Conservation (phyloP, 192 early-diverging fungal genomes). For the Backusella sp. region DNA sequence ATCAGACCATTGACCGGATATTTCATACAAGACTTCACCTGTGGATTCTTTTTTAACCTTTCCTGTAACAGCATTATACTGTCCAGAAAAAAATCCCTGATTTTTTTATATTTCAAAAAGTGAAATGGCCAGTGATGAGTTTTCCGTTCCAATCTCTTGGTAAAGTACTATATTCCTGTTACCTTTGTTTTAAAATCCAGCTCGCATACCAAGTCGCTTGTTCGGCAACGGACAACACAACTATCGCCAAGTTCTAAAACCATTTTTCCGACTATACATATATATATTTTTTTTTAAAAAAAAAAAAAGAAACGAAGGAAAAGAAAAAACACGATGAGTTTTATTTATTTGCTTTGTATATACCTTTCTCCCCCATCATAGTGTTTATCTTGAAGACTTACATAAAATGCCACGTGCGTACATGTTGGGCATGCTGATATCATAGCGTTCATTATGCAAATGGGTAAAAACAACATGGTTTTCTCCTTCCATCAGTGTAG, state of each 20-base stretch:
- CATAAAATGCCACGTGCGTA: conserved; percentile 82
- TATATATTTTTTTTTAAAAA: conserved; percentile 1
- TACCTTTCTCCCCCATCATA: not conserved
- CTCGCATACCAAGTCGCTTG: conserved; percentile 76
- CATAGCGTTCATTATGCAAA: conserved; percentile 72
- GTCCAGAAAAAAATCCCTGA: conserved; percentile 77
- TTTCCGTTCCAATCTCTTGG: not conserved
- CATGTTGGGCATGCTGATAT: conserved; percentile 86
- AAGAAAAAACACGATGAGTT: not conserved
- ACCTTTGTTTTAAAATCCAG: conserved; percentile 93
- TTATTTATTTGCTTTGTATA: not conserved
- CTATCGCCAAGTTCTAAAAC: conserved; percentile 87
- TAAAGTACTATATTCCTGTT: not conserved
- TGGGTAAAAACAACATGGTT: conserved; percentile 60
- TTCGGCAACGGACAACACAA: conserved; percentile 67
- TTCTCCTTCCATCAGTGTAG: conserved; percentile 82
- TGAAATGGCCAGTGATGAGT: not conserved
- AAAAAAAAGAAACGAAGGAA: not conserved
- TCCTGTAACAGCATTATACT: conserved; percentile 78
- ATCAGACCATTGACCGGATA: conserved; percentile 90
- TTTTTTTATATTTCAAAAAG: not conserved
- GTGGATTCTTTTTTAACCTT: conserved; percentile 82
- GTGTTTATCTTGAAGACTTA: not conserved
- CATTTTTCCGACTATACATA: conserved; percentile 83
- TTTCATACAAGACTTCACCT: conserved; percentile 78